Conservation (phyloP, 2,329 filamentous ascomycete genomes). For the Pyricularia sp. region DNA sequence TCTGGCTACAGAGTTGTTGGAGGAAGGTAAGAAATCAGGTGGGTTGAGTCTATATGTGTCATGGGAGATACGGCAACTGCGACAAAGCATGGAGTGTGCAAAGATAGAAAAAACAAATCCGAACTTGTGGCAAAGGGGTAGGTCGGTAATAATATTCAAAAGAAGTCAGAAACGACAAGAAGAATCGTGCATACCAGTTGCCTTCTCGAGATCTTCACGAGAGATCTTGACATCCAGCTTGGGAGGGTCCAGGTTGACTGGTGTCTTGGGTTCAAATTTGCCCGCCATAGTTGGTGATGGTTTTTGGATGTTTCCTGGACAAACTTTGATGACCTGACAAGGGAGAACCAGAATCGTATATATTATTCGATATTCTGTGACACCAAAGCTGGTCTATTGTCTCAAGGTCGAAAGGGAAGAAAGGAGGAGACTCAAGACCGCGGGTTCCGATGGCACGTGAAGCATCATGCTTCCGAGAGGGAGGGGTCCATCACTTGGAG, state of each 20-base stretch:
- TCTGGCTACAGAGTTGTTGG: not conserved
- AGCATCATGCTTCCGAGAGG: not conserved
- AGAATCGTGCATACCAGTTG: conserved; percentile 58
- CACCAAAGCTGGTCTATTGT: not conserved
- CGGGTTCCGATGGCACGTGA: not conserved
- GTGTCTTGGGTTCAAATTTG: conserved; percentile 70
- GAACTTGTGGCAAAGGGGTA: not conserved
- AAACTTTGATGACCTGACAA: not conserved
- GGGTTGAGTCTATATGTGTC: not conserved
- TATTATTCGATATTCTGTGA: not conserved
- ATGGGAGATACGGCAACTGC: not conserved
- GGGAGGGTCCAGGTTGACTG: conserved; percentile 69
- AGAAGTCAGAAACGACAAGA: not conserved
- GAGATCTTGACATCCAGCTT: conserved; percentile 75
- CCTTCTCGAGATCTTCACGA: conserved; percentile 68
- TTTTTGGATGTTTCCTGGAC: not conserved
- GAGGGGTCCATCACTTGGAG: not conserved
- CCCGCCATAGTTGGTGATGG: conserved; percentile 36
- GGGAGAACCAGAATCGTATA: not conserved
- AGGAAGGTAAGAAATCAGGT: not conserved
- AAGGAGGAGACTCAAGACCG: not conserved
- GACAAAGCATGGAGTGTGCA: not conserved
- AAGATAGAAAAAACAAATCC: not conserved
- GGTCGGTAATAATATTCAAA: not conserved
- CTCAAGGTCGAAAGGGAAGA: not conserved